phyloP scores from a whole-genome alignment of 371 early-diverging fungal species.

The Mortierella sp. region DNA sequence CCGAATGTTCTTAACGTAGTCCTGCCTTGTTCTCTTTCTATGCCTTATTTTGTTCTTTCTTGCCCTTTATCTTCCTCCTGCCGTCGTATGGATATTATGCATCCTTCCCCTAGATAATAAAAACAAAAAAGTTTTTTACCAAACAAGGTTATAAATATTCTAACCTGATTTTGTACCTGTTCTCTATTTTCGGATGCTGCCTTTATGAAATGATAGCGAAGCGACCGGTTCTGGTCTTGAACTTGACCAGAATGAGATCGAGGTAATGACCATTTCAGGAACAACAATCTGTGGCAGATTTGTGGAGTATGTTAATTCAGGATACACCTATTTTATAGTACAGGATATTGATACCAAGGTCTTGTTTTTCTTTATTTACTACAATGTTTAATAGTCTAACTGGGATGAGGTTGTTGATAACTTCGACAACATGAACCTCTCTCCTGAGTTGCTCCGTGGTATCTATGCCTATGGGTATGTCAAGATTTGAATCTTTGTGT shows the following conservation, averaged over 20 bases:
- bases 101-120: background rate
- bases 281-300: too few relatives aligned
- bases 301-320: background rate
- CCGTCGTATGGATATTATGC: background rate
- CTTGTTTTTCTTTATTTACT: background rate
- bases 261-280: constrained; percentile 37
- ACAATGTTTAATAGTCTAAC: constrained; percentile 67
- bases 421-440: constrained; percentile 89
- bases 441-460: constrained; percentile 88
- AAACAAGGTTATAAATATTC: background rate
- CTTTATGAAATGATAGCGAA: constrained; percentile 27
- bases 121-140: background rate
- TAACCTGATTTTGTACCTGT: background rate
- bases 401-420: constrained; percentile 82
- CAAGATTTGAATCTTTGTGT: background rate
- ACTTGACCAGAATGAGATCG: constrained; percentile 53
- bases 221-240: constrained; percentile 46
- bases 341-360: background rate
- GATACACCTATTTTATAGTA: background rate
- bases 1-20: too few relatives aligned
- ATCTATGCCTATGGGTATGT: constrained; percentile 89
- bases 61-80: background rate
- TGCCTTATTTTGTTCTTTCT: background rate
- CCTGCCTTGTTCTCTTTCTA: background rate
- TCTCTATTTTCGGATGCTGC: background rate